Evolutionary conservation across 2,329 filamentous ascomycete genomes (phyloP).

Genomic region (Elsinoe fawcettii): DNA sequence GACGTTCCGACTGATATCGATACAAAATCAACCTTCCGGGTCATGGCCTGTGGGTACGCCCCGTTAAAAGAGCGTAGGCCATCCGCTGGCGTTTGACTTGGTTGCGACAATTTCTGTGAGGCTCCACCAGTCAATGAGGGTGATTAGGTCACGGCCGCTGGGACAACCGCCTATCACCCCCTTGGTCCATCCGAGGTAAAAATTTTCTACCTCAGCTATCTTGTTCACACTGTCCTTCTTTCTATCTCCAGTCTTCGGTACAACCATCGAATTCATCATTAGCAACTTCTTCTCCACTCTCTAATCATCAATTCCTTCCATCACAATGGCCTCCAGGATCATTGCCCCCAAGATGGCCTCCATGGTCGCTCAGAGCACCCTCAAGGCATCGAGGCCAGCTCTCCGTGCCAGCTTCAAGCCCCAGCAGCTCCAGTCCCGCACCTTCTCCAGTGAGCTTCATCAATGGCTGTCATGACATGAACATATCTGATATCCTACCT

Average conservation of each 20-base stretch:
- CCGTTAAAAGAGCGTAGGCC: conserved; percentile 15
- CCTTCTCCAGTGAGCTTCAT: conserved; percentile 59
- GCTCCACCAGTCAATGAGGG: conserved; percentile 13
- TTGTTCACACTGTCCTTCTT: neutral
- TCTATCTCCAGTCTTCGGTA: conserved; percentile 1
- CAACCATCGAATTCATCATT: conserved; percentile 1
- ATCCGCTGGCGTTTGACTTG: conserved; percentile 15
- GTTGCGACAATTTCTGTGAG: conserved; percentile 3
- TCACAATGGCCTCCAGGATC: conserved; percentile 75
- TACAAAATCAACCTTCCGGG: neutral
- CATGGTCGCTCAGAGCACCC: conserved; percentile 56
- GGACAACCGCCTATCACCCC: conserved; percentile 12
- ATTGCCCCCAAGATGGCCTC: conserved; percentile 70
- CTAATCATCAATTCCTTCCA: conserved; percentile 35
- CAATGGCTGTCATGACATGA: conserved; percentile 9
- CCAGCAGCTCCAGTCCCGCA: conserved; percentile 58
- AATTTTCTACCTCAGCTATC: conserved; percentile 13
- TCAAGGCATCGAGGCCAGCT: conserved; percentile 71
- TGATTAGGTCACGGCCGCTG: conserved; percentile 6
- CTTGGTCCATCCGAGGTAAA: conserved; percentile 14
- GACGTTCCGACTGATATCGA: neutral
- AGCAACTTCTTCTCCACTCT: conserved; percentile 18
- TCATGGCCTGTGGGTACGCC: conserved; percentile 9
- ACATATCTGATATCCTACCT: conserved; percentile 17
- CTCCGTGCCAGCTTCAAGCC: conserved; percentile 49